A percentile compares a stretch with the other conserved stretches of the same genome.
Evolutionary conservation across 768 basidiomycete species (phyloP).

Genomic region (Porphyrellus cyaneotinctus): DNA sequence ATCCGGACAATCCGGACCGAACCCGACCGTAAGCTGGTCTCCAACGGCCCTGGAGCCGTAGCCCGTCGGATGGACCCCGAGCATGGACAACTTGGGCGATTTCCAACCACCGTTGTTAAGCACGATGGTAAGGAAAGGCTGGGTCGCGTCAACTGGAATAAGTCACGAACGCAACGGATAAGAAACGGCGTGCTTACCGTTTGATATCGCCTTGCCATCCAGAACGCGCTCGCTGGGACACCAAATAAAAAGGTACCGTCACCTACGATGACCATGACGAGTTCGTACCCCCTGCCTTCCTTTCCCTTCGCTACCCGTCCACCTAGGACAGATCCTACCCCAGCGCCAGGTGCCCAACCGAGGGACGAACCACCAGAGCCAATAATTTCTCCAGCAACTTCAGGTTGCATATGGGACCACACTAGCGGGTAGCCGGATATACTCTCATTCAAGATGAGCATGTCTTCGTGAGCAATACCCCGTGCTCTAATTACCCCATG

Average conservation of each 20-base stretch:
- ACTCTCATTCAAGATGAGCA: constrained; percentile 58
- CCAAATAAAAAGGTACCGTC: constrained; percentile 70
- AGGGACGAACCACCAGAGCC: constrained; percentile 62
- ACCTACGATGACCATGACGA: constrained; percentile 58
- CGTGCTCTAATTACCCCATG: constrained; percentile 36
- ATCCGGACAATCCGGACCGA: constrained; percentile 60
- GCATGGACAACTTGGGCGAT: constrained; percentile 61
- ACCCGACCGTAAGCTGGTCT: constrained; percentile 54
- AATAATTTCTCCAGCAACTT: constrained; percentile 46
- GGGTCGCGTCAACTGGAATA: background rate
- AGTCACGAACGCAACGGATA: too few relatives aligned
- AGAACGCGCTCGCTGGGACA: constrained; percentile 61
- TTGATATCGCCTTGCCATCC: constrained; percentile 68
- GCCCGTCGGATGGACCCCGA: constrained; percentile 59
- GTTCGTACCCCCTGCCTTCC: constrained; percentile 38
- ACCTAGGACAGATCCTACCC: constrained; percentile 55
- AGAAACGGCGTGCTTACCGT: constrained; percentile 42
- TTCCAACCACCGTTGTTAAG: constrained; percentile 74
- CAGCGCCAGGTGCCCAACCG: constrained; percentile 65
- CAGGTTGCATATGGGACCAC: constrained; percentile 57
- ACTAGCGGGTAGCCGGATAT: constrained; percentile 53
- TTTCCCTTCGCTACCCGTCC: constrained; percentile 24
- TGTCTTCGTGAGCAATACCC: constrained; percentile 35
- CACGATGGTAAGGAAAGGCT: constrained; percentile 70
- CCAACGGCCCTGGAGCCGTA: constrained; percentile 45